These are phyloP conservation scores for Ceratobasidium sp. DNA, from an alignment of 1,284 basidiomycete genomes.

Conservation along the genomic window DNA sequence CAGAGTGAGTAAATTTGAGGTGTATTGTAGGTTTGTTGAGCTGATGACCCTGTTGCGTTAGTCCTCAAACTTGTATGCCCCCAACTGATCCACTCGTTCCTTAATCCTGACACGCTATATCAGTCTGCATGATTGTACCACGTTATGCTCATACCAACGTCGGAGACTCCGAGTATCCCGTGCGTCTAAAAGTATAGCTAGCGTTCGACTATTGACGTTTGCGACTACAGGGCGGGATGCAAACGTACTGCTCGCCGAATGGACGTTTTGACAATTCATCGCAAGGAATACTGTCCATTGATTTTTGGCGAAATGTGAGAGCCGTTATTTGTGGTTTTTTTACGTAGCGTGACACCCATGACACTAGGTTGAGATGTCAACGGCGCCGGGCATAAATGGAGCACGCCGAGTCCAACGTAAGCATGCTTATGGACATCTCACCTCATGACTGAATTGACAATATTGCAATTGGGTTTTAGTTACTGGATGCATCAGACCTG, in stretches of 20 bases:
- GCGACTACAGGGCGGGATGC: slow-evolving; percentile 47
- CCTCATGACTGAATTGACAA: neutral
- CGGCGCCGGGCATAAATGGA: slow-evolving; percentile 44
- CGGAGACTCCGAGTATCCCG: slow-evolving; percentile 45
- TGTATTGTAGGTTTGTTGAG: neutral
- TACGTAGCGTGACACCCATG: neutral
- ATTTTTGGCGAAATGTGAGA: slow-evolving; percentile 50
- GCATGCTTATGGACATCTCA: slow-evolving; percentile 1
- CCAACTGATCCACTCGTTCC: neutral
- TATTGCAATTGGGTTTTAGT: neutral
- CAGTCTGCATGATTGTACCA: slow-evolving; percentile 45
- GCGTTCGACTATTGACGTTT: neutral
- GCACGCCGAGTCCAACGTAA: slow-evolving; percentile 43
- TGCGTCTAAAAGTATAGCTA: neutral
- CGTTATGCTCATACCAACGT: slow-evolving; percentile 47
- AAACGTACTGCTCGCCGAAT: slow-evolving; percentile 49
- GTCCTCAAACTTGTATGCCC: slow-evolving; percentile 35
- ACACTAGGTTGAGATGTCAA: slow-evolving; percentile 31
- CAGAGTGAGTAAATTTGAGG: slow-evolving; percentile 8
- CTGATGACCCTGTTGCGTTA: neutral
- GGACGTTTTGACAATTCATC: slow-evolving; percentile 26
- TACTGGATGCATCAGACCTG: slow-evolving; percentile 47
- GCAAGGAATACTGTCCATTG: slow-evolving; percentile 47
- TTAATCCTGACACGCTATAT: neutral
- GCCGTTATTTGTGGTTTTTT: neutral